Evolutionary conservation across 345 rosid genomes (phyloP), one percentile per base, ranked within the genome.

Genomic region (Arabidopsis arenosa): DNA sequence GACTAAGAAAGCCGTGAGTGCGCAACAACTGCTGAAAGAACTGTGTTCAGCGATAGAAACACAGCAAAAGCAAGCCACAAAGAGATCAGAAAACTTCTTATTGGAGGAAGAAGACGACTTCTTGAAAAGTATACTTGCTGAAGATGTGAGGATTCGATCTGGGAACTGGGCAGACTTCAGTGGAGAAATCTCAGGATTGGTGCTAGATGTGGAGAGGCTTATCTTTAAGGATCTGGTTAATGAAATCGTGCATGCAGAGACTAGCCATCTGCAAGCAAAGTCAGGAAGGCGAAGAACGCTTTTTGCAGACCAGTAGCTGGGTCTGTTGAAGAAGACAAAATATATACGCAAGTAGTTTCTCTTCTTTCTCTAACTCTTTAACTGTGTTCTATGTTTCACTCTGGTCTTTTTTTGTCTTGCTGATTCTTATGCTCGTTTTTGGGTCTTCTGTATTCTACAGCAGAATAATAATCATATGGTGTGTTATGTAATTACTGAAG

Each of bases 221-320:
- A 62, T 95, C 47, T 95, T 92, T 79, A 95, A 89, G 82, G 99
- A 95, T 79, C 79, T 92, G 57, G 91, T 92, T 53, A 84, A 85
- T 63, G 97, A 95, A 78, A 82, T 89, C 33, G 85, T 90, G 60
- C 85, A 68, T 10, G 85, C 89, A 1, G 91, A 82, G 66, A 81
- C 80, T 8, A 83, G 75, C 14, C 81, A 81, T 55, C 23, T 54
- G 41, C 84, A 82, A 40, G 62, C 70, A 65, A 87, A 81, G 77
- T 79, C 83, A 40, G 80, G 84, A n/a, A 86, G 82, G 74, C 85
- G 89, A 36, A 55, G 86, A 72, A 87, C 80, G 66, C 87, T 87
- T 73, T 92, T 94, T 68, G 71, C 86, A 7, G 68, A 79, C 83
- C 84, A 85, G 79, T 64, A 80, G 72, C 63, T 26, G 44, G 69